Evolutionary conservation across 2,329 filamentous ascomycete species (phyloP).

Genomic region (Chrysoporthe puriensis): DNA sequence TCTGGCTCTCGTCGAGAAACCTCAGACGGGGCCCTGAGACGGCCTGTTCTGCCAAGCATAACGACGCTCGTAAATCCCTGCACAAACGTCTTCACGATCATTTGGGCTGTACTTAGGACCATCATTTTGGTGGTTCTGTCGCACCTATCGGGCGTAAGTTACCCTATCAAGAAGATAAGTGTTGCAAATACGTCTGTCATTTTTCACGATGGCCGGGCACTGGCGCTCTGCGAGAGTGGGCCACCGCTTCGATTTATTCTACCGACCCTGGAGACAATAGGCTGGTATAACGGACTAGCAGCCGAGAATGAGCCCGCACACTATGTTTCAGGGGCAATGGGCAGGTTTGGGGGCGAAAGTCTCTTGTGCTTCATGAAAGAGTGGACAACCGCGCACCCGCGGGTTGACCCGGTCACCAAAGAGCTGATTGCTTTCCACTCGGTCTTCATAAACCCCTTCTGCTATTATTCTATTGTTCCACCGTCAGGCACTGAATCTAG

Average conservation of each 20-base stretch:
- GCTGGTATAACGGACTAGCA: conserved; percentile 67
- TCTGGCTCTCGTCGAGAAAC: not conserved
- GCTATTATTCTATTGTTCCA: conserved; percentile 62
- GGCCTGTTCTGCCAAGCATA: conserved; percentile 69
- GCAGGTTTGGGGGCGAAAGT: conserved; percentile 58
- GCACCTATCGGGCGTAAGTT: conserved; percentile 57
- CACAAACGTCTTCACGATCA: conserved; percentile 53
- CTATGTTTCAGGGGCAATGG: conserved; percentile 9
- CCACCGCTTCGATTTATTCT: conserved; percentile 68
- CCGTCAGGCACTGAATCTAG: conserved; percentile 9
- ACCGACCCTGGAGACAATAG: conserved; percentile 67
- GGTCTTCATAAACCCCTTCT: conserved; percentile 66
- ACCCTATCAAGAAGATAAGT: conserved; percentile 67
- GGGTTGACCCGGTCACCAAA: conserved; percentile 65
- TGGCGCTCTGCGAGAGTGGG: conserved; percentile 73
- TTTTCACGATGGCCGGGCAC: conserved; percentile 69
- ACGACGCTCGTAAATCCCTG: conserved; percentile 66
- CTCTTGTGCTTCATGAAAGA: conserved; percentile 66
- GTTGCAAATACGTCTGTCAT: conserved; percentile 70
- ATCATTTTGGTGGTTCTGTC: conserved; percentile 61
- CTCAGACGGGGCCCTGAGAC: conserved; percentile 42
- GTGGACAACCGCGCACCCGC: conserved; percentile 73
- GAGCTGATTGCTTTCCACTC: conserved; percentile 72
- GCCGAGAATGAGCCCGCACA: conserved; percentile 53
- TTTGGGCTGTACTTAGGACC: conserved; percentile 58